A percentile compares a stretch with the other conserved stretches of the same genome.
These are phyloP conservation scores for Vitis cinerea DNA, from an alignment of 164 flowering plant species.

Conservation along the genomic window DNA sequence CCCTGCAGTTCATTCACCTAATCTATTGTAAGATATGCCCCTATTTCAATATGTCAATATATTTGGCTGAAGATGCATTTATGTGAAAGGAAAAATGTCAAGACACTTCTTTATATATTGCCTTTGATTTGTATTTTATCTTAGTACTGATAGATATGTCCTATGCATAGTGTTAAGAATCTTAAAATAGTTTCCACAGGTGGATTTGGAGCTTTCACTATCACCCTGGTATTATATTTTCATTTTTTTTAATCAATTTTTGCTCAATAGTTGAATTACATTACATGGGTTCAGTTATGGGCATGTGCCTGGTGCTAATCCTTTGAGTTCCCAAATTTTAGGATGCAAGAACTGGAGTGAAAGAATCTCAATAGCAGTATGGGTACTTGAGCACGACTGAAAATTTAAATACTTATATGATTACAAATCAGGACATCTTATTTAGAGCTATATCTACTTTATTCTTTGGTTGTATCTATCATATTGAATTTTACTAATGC, in stretches of 20 bases:
- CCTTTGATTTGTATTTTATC: not conserved
- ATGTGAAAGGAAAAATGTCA: not conserved
- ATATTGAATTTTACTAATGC: too few relatives aligned
- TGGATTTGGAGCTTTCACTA: not conserved
- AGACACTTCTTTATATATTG: not conserved
- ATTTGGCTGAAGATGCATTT: not conserved
- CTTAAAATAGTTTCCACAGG: too few relatives aligned
- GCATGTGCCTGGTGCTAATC: too few relatives aligned
- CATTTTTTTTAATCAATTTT: not conserved
- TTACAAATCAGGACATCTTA: too few relatives aligned
- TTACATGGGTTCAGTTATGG: too few relatives aligned
- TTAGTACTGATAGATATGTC: not conserved
- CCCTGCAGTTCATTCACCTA: conserved; percentile 60
- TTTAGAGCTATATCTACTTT: too few relatives aligned
- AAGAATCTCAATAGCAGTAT: too few relatives aligned
- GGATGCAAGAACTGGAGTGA: too few relatives aligned
- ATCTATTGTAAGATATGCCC: conserved; percentile 56
- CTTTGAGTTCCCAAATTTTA: too few relatives aligned
- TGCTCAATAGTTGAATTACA: not conserved
- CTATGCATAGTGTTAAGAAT: not conserved
- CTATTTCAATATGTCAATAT: not conserved
- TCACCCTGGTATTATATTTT: not conserved
- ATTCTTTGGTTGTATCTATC: too few relatives aligned
- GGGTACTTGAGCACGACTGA: too few relatives aligned
- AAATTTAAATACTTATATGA: too few relatives aligned